Evolutionary conservation across 2,329 filamentous ascomycete species (phyloP).

Genomic region (Ophiostoma angusticollis): DNA sequence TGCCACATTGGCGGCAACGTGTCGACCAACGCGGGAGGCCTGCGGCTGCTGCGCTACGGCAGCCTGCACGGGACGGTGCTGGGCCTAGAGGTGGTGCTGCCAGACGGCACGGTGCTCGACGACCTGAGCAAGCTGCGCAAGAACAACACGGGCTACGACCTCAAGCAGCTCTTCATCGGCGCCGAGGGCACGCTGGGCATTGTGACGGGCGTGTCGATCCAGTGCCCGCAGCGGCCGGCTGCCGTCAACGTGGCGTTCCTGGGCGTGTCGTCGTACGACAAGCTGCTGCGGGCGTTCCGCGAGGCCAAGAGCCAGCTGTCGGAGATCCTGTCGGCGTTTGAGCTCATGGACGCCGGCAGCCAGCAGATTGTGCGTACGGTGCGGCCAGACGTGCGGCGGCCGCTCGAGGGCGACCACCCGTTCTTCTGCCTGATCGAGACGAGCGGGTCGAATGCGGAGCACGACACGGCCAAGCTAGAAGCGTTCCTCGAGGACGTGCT

Average conservation of each 20-base stretch:
- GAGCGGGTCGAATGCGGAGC: constrained; percentile 84
- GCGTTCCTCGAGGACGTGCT: constrained; percentile 82
- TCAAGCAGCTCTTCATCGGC: constrained; percentile 94
- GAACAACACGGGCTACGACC: constrained; percentile 97
- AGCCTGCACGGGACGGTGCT: constrained; percentile 88
- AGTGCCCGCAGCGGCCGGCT: constrained; percentile 75
- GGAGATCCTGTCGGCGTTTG: constrained; percentile 94
- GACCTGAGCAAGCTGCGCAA: constrained; percentile 82
- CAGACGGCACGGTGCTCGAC: constrained; percentile 83
- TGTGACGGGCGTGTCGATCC: constrained; percentile 78
- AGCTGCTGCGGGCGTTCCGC: constrained; percentile 73
- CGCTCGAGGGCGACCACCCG: constrained; percentile 70
- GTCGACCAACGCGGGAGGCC: constrained; percentile 85
- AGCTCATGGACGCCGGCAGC: constrained; percentile 83
- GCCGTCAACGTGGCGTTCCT: constrained; percentile 94
- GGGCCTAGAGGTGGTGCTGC: constrained; percentile 83
- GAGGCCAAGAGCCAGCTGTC: constrained; percentile 83
- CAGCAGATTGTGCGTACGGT: constrained; percentile 66
- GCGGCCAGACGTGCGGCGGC: constrained; percentile 59
- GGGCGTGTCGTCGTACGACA: constrained; percentile 77
- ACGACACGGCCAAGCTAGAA: constrained; percentile 85
- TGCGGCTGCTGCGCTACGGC: constrained; percentile 82
- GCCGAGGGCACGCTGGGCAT: constrained; percentile 91
- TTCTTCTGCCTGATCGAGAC: constrained; percentile 98
- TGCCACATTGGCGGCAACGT: constrained; percentile 96